Conservation (phyloP, 2,329 filamentous ascomycete genomes). For the Hypoxylon sp. region DNA sequence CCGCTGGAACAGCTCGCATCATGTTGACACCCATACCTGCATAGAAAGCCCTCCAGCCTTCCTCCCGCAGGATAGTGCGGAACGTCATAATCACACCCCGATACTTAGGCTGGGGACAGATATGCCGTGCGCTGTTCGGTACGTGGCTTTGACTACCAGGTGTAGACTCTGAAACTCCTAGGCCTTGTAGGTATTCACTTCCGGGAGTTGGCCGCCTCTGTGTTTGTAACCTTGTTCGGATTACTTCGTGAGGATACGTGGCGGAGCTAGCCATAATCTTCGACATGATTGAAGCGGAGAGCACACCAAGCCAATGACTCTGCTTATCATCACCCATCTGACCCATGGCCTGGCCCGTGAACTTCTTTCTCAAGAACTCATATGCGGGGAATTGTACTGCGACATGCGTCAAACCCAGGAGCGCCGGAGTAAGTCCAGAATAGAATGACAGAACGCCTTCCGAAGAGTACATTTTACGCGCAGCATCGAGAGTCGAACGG, state of each 20-base stretch:
- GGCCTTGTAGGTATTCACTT: conserved; percentile 65
- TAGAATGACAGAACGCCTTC: conserved; percentile 95
- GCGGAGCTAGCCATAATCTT: conserved; percentile 95
- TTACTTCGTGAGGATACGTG: conserved; percentile 97
- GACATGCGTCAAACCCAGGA: conserved; percentile 93
- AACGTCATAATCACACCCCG: conserved; percentile 85
- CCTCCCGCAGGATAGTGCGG: conserved; percentile 86
- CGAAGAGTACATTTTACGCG: conserved; percentile 92
- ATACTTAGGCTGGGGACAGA: conserved; percentile 69
- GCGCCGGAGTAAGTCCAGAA: conserved; percentile 90
- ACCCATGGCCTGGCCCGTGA: conserved; percentile 92
- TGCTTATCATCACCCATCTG: conserved; percentile 71
- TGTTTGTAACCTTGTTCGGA: conserved; percentile 93
- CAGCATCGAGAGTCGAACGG: conserved; percentile 88
- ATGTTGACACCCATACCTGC: conserved; percentile 98
- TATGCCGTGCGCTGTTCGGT: conserved; percentile 42
- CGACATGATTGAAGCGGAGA: conserved; percentile 90
- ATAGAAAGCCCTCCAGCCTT: conserved; percentile 97
- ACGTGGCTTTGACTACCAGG: conserved; percentile 63
- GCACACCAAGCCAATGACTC: conserved; percentile 85
- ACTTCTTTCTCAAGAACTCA: conserved; percentile 90
- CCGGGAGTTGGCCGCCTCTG: conserved; percentile 80
- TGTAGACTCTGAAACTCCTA: conserved; percentile 62
- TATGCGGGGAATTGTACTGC: conserved; percentile 98
- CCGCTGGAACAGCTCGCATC: conserved; percentile 93